These are phyloP conservation scores for Aspergillus quadrilineatus DNA, from an alignment of 2,329 filamentous ascomycete genomes.

Conservation along the genomic window DNA sequence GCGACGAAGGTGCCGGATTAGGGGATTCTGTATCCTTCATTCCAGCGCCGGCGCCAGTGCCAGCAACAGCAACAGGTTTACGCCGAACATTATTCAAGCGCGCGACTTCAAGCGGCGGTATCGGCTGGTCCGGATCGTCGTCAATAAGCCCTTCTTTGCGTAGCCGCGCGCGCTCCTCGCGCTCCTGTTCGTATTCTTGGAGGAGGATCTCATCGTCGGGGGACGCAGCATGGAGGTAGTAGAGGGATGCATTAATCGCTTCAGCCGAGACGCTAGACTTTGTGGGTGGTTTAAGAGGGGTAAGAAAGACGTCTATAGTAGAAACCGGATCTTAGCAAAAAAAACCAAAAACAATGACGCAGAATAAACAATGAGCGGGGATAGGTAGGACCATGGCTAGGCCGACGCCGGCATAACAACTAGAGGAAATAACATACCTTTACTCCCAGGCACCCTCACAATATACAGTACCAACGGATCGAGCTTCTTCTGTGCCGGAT, in stretches of 20 bases:
- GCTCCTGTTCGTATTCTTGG: slow-evolving; percentile 40
- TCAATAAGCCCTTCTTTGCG: slow-evolving; percentile 27
- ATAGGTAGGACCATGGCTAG: neutral
- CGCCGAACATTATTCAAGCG: slow-evolving; percentile 40
- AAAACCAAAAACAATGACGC: neutral
- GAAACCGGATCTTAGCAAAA: slow-evolving; percentile 12
- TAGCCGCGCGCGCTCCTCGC: slow-evolving; percentile 28
- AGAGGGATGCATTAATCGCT: slow-evolving; percentile 83
- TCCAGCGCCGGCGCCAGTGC: neutral
- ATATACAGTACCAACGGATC: slow-evolving; percentile 85
- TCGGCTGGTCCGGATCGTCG: slow-evolving; percentile 21
- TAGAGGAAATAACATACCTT: slow-evolving; percentile 58
- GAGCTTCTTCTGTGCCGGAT: slow-evolving; percentile 66
- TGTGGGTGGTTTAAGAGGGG: slow-evolving; percentile 80
- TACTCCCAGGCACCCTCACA: slow-evolving; percentile 84
- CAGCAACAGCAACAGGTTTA: slow-evolving; percentile 34
- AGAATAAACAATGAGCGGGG: neutral
- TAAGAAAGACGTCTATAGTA: slow-evolving; percentile 78
- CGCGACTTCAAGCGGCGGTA: slow-evolving; percentile 29
- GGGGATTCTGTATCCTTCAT: slow-evolving; percentile 17
- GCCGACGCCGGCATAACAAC: neutral
- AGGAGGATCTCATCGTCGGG: slow-evolving; percentile 54
- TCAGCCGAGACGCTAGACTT: slow-evolving; percentile 81
- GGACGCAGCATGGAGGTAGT: slow-evolving; percentile 80
- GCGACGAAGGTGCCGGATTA: slow-evolving; percentile 17